Evolutionary conservation across 2,329 filamentous ascomycete species (phyloP).

Genomic region (Chalara sp.): DNA sequence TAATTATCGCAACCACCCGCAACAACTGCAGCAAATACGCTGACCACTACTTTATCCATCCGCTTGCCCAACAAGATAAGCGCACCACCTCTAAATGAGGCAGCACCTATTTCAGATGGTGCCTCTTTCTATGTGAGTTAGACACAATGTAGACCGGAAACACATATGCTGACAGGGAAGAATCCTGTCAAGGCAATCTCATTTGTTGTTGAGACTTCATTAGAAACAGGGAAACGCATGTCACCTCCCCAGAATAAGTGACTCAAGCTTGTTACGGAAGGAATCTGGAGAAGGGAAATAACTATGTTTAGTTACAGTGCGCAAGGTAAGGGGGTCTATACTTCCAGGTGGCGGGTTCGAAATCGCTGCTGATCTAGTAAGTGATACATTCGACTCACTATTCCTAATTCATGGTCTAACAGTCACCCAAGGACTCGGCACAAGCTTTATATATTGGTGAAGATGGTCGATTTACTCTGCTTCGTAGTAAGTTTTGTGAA

Average conservation of each 20-base stretch:
- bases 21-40: not conserved
- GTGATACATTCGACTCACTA: conserved; percentile 1
- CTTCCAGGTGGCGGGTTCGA: conserved; percentile 1
- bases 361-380: conserved; percentile 6
- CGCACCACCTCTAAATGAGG: conserved; percentile 2
- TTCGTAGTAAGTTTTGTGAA: conserved; percentile 6
- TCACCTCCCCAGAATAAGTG: conserved; percentile 3
- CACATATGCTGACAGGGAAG: conserved; percentile 1
- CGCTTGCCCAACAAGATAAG: not conserved
- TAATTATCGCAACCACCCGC: no score
- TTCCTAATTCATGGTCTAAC: no score
- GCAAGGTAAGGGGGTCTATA: not conserved
- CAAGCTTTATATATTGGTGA: conserved; percentile 6
- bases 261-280: not conserved
- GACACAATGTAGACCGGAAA: conserved; percentile 1
- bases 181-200: not conserved
- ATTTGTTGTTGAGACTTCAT: not conserved
- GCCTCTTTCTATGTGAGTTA: conserved; percentile 3
- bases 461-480: conserved; percentile 1
- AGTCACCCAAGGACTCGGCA: conserved; percentile 2
- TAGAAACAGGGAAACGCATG: conserved; percentile 1
- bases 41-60: not conserved
- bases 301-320: conserved; percentile 2
- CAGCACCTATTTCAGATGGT: conserved; percentile 4
- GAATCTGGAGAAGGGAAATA: not conserved